phyloP scores from a whole-genome alignment of 805 yeast species.

The Kodamaea kaohsiungensis region DNA sequence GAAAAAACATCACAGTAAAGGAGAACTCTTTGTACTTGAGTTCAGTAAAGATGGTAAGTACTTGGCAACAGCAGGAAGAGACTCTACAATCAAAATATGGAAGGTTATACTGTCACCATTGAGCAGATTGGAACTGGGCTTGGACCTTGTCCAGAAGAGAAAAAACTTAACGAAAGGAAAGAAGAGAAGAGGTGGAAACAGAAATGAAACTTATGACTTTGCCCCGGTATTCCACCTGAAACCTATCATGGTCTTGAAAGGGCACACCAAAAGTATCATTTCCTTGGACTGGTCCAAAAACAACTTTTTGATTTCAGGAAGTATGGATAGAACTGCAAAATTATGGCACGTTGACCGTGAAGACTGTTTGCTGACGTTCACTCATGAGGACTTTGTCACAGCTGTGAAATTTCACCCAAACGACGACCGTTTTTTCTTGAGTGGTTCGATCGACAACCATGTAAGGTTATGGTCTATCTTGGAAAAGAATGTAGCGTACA shows the following conservation, averaged over 20 bases:
- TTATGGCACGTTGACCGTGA: slow-evolving; percentile 82
- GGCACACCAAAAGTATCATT: slow-evolving; percentile 72
- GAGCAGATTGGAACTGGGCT: slow-evolving; percentile 53
- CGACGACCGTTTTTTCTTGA: slow-evolving; percentile 84
- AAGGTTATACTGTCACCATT: slow-evolving; percentile 73
- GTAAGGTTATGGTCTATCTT: slow-evolving; percentile 84
- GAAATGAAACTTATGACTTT: slow-evolving; percentile 30
- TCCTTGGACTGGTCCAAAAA: slow-evolving; percentile 87
- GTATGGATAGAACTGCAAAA: slow-evolving; percentile 81
- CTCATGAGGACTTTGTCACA: slow-evolving; percentile 82
- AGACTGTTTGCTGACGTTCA: slow-evolving; percentile 61
- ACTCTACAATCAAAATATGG: slow-evolving; percentile 70
- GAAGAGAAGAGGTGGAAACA: slow-evolving; percentile 15
- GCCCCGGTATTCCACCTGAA: slow-evolving; percentile 78
- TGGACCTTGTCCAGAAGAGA: slow-evolving; percentile 21
- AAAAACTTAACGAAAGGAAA: slow-evolving; percentile 6
- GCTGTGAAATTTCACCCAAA: slow-evolving; percentile 75
- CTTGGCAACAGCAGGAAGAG: slow-evolving; percentile 83
- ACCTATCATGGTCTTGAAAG: slow-evolving; percentile 62
- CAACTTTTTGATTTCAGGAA: slow-evolving; percentile 74
- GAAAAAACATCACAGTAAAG: slow-evolving; percentile 25
- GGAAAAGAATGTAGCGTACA: slow-evolving; percentile 62
- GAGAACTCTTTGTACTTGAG: slow-evolving; percentile 70
- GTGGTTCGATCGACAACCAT: slow-evolving; percentile 77
- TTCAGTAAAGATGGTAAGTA: slow-evolving; percentile 81